Conservation (phyloP, 345 rosid species). For the Reutealis trisperma region DNA sequence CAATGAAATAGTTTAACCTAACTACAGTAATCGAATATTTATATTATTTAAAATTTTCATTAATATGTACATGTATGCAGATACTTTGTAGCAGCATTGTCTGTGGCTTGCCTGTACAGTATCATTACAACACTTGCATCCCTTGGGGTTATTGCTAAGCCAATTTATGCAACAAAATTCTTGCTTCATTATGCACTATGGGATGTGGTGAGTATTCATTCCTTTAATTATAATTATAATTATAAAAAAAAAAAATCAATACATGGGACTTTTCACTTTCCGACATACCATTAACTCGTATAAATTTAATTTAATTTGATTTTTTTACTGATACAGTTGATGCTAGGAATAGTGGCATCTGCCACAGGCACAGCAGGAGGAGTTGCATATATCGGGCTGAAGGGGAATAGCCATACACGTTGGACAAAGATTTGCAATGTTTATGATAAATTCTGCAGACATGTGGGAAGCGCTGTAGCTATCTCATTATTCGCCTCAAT, state of each 20-base stretch:
- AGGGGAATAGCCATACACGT: slow-evolving; percentile 52
- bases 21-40: too few species aligned
- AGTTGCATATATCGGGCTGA: slow-evolving; percentile 65
- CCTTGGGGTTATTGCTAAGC: slow-evolving; percentile 42
- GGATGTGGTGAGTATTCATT: slow-evolving; percentile 52
- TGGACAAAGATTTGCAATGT: slow-evolving; percentile 63
- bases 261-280: too few species aligned
- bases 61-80: slow-evolving; percentile 34
- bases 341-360: slow-evolving; percentile 72
- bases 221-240: background rate
- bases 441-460: slow-evolving; percentile 63
- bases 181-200: slow-evolving; percentile 40
- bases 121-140: slow-evolving; percentile 55
- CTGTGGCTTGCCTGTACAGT: slow-evolving; percentile 62
- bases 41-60: too few species aligned
- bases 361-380: slow-evolving; percentile 77
- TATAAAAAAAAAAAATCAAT: too few species aligned
- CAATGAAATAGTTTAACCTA: too few species aligned
- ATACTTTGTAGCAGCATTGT: slow-evolving; percentile 60
- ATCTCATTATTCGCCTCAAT: slow-evolving; percentile 54
- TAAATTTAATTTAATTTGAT: background rate
- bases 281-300: background rate
- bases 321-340: slow-evolving; percentile 42
- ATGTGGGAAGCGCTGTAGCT: slow-evolving; percentile 47
- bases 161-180: slow-evolving; percentile 34